Conservation (phyloP, 768 basidiomycete genomes). For the Leccinum broughii region DNA sequence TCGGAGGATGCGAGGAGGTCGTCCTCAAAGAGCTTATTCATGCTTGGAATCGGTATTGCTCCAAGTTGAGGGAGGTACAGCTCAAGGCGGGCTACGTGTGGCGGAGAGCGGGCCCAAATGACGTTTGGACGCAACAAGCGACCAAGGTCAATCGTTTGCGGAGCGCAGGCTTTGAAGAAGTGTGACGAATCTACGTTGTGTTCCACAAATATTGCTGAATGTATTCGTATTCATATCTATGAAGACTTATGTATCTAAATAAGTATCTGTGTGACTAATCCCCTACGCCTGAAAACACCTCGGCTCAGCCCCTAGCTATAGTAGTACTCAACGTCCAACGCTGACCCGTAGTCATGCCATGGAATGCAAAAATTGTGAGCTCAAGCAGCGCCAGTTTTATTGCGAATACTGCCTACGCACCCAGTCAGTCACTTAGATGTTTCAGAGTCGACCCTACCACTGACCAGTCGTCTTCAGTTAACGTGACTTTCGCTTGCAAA, state of each 20-base stretch:
- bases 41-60: conserved; percentile 46
- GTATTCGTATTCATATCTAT: neutral
- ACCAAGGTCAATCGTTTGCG: conserved; percentile 10
- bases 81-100: conserved; percentile 41
- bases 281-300: neutral
- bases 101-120: conserved; percentile 38
- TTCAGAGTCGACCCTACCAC: neutral
- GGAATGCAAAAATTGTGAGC: conserved; percentile 77
- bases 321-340: too few relatives aligned
- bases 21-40: conserved; percentile 40
- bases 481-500: conserved; percentile 59
- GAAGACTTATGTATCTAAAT: conserved; percentile 6
- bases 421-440: conserved; percentile 43
- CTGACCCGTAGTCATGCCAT: conserved; percentile 38
- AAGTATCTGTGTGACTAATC: conserved; percentile 16
- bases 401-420: conserved; percentile 67
- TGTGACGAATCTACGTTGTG: conserved; percentile 2
- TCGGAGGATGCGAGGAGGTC: conserved; percentile 21
- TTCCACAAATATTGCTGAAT: neutral
- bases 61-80: conserved; percentile 40
- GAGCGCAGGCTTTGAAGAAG: conserved; percentile 22
- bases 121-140: conserved; percentile 36
- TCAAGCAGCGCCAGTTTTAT: conserved; percentile 70
- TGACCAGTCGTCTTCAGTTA: conserved; percentile 36
- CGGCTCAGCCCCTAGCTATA: too few relatives aligned